A percentile compares a stretch with the other conserved stretches of the same genome.
These are phyloP conservation scores for Vitellaria paradoxa DNA, from an alignment of 179 eudicot species.

Conservation along the genomic window DNA sequence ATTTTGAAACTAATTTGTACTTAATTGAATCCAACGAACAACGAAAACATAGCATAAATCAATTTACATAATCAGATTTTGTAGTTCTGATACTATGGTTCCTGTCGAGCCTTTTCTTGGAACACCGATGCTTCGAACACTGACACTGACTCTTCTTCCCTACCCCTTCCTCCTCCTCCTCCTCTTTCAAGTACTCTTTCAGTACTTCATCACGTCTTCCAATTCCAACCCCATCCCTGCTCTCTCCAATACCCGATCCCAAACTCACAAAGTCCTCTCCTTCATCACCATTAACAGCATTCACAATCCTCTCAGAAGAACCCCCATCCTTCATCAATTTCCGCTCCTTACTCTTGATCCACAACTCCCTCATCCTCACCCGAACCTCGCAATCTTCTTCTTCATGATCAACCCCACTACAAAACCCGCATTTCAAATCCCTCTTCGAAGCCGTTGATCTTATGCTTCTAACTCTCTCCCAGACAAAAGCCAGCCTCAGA, in stretches of 20 bases:
- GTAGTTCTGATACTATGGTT: background rate
- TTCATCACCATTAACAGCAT: background rate
- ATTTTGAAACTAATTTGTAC: no score
- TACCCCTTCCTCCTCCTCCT: background rate
- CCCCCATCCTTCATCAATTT: background rate
- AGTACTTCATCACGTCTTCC: no score
- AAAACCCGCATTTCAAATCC: conserved; percentile 12
- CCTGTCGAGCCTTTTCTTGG: conserved; percentile 18
- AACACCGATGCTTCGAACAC: conserved; percentile 22
- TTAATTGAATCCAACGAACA: no score
- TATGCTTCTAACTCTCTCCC: conserved; percentile 18
- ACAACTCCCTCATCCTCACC: conserved; percentile 17
- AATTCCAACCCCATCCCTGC: background rate
- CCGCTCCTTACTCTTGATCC: conserved; percentile 10
- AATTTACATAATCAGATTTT: background rate
- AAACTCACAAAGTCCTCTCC: background rate
- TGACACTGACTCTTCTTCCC: conserved; percentile 7
- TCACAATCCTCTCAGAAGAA: background rate
- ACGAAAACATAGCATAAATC: background rate
- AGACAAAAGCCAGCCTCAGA: conserved; percentile 19
- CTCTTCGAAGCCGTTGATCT: background rate
- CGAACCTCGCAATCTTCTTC: conserved; percentile 15
- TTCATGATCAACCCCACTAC: conserved; percentile 6
- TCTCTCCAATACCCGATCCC: background rate
- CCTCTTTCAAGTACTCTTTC: background rate